Evolutionary conservation across 805 yeast genomes (phyloP), one percentile per base, ranked within the genome.

Genomic region (Groenewaldozyma tartarivorans): DNA sequence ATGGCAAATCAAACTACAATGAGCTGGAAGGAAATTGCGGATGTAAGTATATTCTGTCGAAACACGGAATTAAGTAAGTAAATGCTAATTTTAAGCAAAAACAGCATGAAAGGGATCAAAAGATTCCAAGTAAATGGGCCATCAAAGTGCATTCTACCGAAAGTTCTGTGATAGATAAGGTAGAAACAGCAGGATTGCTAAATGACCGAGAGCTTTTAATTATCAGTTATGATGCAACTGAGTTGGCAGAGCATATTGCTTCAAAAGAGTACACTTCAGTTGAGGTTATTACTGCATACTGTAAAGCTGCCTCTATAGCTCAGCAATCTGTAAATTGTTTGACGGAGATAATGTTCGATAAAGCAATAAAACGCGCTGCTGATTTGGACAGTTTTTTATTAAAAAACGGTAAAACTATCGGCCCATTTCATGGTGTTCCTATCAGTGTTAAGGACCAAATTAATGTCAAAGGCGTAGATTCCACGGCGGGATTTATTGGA

Each of bases 391-490:
- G 65, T 18, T 68, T 69, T 52, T 73, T 48, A 42, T 57, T 54
- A 40, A 48, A 63, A 33, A 58, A 68, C 33, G 66, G 70, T 46
- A 79, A 77, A 9, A 57, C 68, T 1, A 52, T 72, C 26, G 84
- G 84, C 24, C 77, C 81, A 1, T 65, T 78, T 35, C 84, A 79
- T 50, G 85, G 85, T 2, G 60, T 79, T 22, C 85, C 85, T 2
- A 63, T 78, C 20, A 75, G 82, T 1, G 62, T 78, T 39, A 78
- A 78, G 50, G 77, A 73, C 44, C 64, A 67, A 38, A 56, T 71
- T 39, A 64, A 69, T 42, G 48, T 75, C 40, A 58, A 60, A 38
- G 79, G 78, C 3, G 61, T 65, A 18, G 70, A 69, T 7, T 62
- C 79, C 2, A 56, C 74, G 5, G 57, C 72, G 47, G 81, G 80